These are phyloP conservation scores for Mortierella sp. DNA, from an alignment of 371 early-diverging fungal species.

Conservation along the genomic window DNA sequence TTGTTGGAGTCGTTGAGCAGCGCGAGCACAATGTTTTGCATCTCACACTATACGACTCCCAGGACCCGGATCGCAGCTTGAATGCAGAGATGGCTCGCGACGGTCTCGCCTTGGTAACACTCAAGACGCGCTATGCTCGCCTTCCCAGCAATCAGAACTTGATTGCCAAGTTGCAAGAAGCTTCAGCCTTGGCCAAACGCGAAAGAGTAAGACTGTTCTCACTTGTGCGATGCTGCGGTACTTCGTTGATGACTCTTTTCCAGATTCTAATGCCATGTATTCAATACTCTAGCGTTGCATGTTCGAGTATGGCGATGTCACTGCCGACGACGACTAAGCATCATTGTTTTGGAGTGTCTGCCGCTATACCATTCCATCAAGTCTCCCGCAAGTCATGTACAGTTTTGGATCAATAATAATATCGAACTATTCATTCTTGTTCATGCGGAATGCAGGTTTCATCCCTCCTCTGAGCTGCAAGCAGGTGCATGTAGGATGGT, in stretches of 20 bases:
- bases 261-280: too few species aligned
- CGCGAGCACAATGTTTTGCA: conserved; percentile 67
- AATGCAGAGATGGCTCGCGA: conserved; percentile 84
- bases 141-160: conserved; percentile 63
- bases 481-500: too few species aligned
- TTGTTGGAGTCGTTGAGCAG: conserved; percentile 83
- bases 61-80: conserved; percentile 73
- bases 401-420: too few species aligned
- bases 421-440: too few species aligned
- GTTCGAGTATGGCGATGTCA: conserved; percentile 93
- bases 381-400: too few species aligned
- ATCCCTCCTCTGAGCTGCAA: too few species aligned
- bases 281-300: conserved; percentile 79
- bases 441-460: too few species aligned
- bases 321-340: conserved; percentile 72
- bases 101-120: conserved; percentile 78
- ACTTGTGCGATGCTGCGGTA: too few species aligned
- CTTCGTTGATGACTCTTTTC: neutral
- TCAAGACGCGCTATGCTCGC: conserved; percentile 64
- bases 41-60: conserved; percentile 78
- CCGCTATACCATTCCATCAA: too few species aligned
- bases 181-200: conserved; percentile 68
- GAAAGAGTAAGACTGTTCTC: conserved; percentile 62
- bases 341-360: neutral
- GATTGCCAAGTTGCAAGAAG: conserved; percentile 62